These are phyloP conservation scores for Aaosphaeria arxii DNA, from an alignment of 2,329 filamentous ascomycete genomes.

Conservation along the genomic window DNA sequence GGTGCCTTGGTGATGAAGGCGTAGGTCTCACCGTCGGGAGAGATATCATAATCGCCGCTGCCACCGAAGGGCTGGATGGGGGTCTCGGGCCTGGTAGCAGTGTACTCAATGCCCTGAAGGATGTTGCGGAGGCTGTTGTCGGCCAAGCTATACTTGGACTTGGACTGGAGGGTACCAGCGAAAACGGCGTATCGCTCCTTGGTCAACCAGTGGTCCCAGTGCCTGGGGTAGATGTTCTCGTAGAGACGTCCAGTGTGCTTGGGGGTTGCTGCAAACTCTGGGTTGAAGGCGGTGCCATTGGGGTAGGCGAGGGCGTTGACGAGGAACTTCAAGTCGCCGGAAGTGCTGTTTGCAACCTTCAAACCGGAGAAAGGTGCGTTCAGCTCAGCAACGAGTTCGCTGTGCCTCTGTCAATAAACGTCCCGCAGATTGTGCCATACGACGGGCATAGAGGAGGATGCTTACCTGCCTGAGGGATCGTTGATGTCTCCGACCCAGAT, in stretches of 20 bases:
- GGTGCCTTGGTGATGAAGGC: constrained; percentile 73
- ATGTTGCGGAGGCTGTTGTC: constrained; percentile 47
- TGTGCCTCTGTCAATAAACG: constrained; percentile 6
- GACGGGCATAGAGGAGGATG: not conserved
- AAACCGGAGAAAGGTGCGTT: constrained; percentile 50
- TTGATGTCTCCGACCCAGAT: constrained; percentile 34
- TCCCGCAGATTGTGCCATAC: not conserved
- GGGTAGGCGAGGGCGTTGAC: constrained; percentile 62
- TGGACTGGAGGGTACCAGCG: constrained; percentile 58
- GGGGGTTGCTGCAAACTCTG: constrained; percentile 56
- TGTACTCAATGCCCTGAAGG: constrained; percentile 59
- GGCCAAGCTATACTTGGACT: constrained; percentile 23
- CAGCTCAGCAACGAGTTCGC: constrained; percentile 36
- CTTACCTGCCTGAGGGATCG: constrained; percentile 19
- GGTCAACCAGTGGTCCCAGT: constrained; percentile 75
- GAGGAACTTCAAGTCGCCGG: constrained; percentile 44
- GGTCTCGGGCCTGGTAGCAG: constrained; percentile 56
- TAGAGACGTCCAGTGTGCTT: constrained; percentile 68
- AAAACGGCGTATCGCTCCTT: constrained; percentile 71
- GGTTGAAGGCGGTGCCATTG: constrained; percentile 68
- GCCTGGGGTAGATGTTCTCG: constrained; percentile 70
- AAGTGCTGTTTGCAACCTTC: constrained; percentile 43
- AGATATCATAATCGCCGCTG: constrained; percentile 72
- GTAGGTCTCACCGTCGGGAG: constrained; percentile 58
- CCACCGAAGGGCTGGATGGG: constrained; percentile 79